Conservation (phyloP, 805 yeast species). For the Wickerhamiella azymoides region DNA sequence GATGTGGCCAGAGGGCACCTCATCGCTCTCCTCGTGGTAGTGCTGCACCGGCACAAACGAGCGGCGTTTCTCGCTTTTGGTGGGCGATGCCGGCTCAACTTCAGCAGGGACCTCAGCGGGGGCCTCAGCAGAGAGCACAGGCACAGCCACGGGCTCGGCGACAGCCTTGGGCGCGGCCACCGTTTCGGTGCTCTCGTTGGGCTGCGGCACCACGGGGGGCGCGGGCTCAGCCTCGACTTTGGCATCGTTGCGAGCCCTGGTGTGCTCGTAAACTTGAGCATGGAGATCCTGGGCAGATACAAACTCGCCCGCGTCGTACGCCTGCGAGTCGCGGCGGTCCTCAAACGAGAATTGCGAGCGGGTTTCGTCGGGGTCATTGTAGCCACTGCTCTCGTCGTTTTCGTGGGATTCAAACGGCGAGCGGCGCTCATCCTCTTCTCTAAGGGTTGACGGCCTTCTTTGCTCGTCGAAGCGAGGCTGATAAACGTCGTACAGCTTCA, state of each 20-base stretch:
- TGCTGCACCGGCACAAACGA: not conserved
- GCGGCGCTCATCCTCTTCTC: constrained; percentile 1
- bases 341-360: not conserved
- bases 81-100: too few relatives aligned
- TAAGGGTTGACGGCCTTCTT: not conserved
- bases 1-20: too few relatives aligned
- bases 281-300: not conserved
- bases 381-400: not conserved
- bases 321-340: not conserved
- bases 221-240: too few relatives aligned
- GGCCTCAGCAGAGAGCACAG: not conserved
- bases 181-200: too few relatives aligned
- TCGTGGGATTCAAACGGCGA: not conserved
- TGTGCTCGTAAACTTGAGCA: not conserved
- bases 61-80: too few relatives aligned
- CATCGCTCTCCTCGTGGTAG: not conserved
- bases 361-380: not conserved
- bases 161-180: too few relatives aligned
- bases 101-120: not conserved
- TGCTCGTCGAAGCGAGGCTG: constrained; percentile 3
- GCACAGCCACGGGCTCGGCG: not conserved
- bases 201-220: too few relatives aligned
- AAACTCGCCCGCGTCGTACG: not conserved
- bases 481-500: constrained; percentile 8
- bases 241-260: too few relatives aligned